Evolutionary conservation across 1,284 basidiomycete genomes (phyloP).

Genomic region (Takashimella tepidaria): DNA sequence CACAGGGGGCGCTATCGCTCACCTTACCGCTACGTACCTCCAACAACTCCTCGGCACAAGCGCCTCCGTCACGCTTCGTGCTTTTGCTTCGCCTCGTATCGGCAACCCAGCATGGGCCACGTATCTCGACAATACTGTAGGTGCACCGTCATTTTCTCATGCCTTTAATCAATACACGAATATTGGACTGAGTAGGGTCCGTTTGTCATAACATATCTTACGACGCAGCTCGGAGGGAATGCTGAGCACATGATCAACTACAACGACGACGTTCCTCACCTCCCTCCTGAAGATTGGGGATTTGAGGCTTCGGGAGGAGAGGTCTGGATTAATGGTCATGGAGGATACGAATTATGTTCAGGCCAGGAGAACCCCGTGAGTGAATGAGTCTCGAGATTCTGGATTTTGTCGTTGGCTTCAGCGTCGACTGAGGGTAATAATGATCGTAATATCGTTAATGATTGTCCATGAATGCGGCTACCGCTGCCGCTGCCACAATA

Average conservation of each 20-base stretch:
- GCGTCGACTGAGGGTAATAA: no score
- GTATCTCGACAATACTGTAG: slow-evolving; percentile 20
- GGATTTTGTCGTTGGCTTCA: no score
- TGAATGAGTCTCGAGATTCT: no score
- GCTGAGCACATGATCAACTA: slow-evolving; percentile 22
- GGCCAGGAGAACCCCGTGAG: slow-evolving; percentile 26
- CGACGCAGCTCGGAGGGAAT: slow-evolving; percentile 8
- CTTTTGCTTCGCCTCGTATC: slow-evolving; percentile 22
- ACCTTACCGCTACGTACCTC: slow-evolving; percentile 18
- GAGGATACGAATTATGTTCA: slow-evolving; percentile 12
- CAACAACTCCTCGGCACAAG: slow-evolving; percentile 7
- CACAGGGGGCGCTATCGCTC: slow-evolving; percentile 19
- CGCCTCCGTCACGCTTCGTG: slow-evolving; percentile 8
- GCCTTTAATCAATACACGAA: neutral
- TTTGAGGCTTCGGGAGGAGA: slow-evolving; percentile 20
- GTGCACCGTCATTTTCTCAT: neutral
- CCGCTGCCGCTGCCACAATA: no score
- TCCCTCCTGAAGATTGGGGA: slow-evolving; percentile 19
- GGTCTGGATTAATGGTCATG: slow-evolving; percentile 17
- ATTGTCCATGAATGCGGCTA: no score
- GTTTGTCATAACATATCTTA: neutral
- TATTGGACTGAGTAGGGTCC: neutral
- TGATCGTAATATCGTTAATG: no score
- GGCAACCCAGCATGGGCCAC: slow-evolving; percentile 26
- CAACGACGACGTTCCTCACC: slow-evolving; percentile 25